Conservation (phyloP, 495 filamentous ascomycete species). For the Penicillium soppii region DNA sequence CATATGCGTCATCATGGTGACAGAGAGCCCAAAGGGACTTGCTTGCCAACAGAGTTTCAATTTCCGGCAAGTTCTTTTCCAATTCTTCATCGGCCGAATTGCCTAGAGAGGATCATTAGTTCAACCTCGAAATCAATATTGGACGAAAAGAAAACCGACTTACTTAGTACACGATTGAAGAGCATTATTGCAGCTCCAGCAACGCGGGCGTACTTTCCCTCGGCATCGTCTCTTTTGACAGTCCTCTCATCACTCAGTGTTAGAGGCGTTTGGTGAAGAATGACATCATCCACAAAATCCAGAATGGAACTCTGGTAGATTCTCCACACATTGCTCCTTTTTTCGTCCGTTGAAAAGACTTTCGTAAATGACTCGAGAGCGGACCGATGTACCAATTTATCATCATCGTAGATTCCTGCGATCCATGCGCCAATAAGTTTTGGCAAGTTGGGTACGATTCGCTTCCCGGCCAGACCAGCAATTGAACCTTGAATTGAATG, state of each 20-base stretch:
- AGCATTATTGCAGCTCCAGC: constrained; percentile 56
- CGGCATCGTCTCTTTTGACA: constrained; percentile 77
- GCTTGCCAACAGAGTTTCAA: constrained; percentile 60
- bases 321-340: constrained; percentile 70
- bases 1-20: constrained; percentile 62
- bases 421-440: constrained; percentile 83
- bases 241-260: constrained; percentile 88
- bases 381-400: constrained; percentile 67
- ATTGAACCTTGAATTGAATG: constrained; percentile 74
- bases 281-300: constrained; percentile 74
- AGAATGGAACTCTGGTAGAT: constrained; percentile 73
- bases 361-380: constrained; percentile 71
- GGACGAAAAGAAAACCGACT: neutral
- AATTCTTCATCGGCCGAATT: constrained; percentile 49
- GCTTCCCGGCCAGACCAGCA: constrained; percentile 69
- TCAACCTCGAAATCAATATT: neutral
- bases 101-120: constrained; percentile 23
- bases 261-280: constrained; percentile 69
- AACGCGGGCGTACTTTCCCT: constrained; percentile 80
- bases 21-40: constrained; percentile 76
- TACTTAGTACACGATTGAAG: constrained; percentile 50
- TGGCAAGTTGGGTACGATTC: constrained; percentile 74
- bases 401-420: constrained; percentile 81
- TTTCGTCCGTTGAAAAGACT: constrained; percentile 77
- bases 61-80: constrained; percentile 42